These are phyloP conservation scores for Skeletonema potamos DNA, from an alignment of 108 stramenopile species.

Conservation along the genomic window DNA sequence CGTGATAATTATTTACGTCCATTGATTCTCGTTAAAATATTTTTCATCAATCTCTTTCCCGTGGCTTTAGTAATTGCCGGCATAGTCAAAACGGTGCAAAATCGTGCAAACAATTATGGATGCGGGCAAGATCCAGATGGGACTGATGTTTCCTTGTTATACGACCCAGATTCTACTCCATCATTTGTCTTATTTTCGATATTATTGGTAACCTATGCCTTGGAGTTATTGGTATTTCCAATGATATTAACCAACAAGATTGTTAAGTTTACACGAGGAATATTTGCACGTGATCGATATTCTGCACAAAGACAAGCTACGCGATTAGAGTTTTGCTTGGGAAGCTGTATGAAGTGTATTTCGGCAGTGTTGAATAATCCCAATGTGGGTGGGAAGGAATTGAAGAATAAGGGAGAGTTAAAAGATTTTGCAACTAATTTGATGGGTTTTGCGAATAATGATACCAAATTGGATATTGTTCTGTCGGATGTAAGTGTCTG, in stretches of 20 bases:
- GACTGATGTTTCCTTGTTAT: not conserved
- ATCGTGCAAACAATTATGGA: constrained; percentile 31
- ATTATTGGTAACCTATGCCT: constrained; percentile 30
- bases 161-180: not conserved
- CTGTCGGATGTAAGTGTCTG: constrained; percentile 16
- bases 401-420: constrained; percentile 44
- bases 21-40: not conserved
- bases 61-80: constrained; percentile 5
- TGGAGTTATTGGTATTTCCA: constrained; percentile 32
- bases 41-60: constrained; percentile 22
- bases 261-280: constrained; percentile 2
- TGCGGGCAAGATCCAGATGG: constrained; percentile 17
- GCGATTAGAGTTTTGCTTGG: constrained; percentile 33
- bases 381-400: constrained; percentile 22
- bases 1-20: not conserved
- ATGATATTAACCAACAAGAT: constrained; percentile 23
- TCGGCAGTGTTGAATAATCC: constrained; percentile 13
- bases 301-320: constrained; percentile 19
- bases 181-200: constrained; percentile 16
- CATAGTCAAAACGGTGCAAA: not conserved
- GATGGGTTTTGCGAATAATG: constrained; percentile 51
- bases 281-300: constrained; percentile 2
- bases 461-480: constrained; percentile 32
- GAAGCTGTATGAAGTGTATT: constrained; percentile 19
- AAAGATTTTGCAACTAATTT: constrained; percentile 43